These are phyloP conservation scores for Cladosporium sp. DNA, from an alignment of 2,329 filamentous ascomycete genomes.

Conservation along the genomic window DNA sequence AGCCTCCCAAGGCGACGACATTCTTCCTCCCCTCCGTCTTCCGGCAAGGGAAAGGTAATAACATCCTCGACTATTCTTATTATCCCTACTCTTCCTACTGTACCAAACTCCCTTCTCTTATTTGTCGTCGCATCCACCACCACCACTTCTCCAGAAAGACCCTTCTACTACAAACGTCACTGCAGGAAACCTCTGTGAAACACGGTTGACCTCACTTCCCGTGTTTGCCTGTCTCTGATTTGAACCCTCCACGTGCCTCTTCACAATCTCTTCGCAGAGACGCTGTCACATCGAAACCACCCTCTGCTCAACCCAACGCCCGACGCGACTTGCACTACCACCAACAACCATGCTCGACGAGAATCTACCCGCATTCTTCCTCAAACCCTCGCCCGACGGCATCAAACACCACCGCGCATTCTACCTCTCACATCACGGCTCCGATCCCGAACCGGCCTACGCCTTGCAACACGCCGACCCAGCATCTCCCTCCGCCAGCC, in stretches of 20 bases:
- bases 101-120: too few species aligned
- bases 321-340: not conserved
- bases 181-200: too few species aligned
- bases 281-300: too few species aligned
- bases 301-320: not conserved
- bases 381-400: slow-evolving; percentile 50
- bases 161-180: too few species aligned
- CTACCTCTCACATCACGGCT: slow-evolving; percentile 66
- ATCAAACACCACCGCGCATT: slow-evolving; percentile 51
- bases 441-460: slow-evolving; percentile 76
- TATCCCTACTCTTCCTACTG: too few species aligned
- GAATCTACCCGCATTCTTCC: slow-evolving; percentile 73
- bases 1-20: too few species aligned
- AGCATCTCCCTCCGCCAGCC: slow-evolving; percentile 51
- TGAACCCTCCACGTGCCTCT: not conserved
- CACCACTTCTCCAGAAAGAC: too few species aligned
- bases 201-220: too few species aligned
- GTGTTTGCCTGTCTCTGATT: not conserved
- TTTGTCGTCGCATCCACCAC: too few species aligned
- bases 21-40: too few species aligned
- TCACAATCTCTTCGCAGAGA: not conserved
- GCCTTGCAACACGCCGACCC: slow-evolving; percentile 74
- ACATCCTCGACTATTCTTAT: too few species aligned
- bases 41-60: too few species aligned
- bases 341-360: slow-evolving; percentile 72